These are phyloP conservation scores for Chlamydomonas sp. DNA, from an alignment of 139 green algal species.

Conservation along the genomic window DNA sequence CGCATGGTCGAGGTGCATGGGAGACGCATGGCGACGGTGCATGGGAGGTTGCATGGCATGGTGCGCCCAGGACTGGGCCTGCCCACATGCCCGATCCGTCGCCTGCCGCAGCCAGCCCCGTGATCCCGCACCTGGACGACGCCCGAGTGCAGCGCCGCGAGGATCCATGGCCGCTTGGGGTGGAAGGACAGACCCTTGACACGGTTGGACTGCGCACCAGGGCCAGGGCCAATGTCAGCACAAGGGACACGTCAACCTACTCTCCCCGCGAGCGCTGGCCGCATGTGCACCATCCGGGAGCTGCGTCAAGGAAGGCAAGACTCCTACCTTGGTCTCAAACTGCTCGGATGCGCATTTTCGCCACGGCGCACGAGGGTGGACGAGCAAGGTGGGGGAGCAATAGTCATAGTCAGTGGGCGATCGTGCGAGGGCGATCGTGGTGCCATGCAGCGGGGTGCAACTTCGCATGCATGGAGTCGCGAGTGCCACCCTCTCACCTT, in stretches of 20 bases:
- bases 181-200: constrained; percentile 98
- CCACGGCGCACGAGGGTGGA: background rate
- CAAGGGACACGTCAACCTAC: background rate
- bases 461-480: background rate
- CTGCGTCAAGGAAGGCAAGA: too few relatives aligned
- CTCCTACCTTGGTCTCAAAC: constrained; percentile 11
- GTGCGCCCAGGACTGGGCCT: background rate
- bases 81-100: background rate
- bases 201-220: constrained; percentile 65
- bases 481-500: background rate
- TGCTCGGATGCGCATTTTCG: background rate
- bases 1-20: background rate
- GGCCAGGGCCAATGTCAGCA: too few relatives aligned
- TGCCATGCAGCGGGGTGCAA: too few relatives aligned
- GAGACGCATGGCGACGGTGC: background rate
- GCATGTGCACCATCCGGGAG: constrained; percentile 6
- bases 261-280: background rate
- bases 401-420: background rate
- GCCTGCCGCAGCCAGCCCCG: background rate
- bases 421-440: too few relatives aligned
- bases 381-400: background rate
- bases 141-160: constrained; percentile 95
- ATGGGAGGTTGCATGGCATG: background rate
- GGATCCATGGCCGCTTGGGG: constrained; percentile 97
- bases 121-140: constrained; percentile 82